Evolutionary conservation across 139 green algal species (phyloP), one percentile per base, ranked within the genome.

Genomic region (Coccomyxa sp.): DNA sequence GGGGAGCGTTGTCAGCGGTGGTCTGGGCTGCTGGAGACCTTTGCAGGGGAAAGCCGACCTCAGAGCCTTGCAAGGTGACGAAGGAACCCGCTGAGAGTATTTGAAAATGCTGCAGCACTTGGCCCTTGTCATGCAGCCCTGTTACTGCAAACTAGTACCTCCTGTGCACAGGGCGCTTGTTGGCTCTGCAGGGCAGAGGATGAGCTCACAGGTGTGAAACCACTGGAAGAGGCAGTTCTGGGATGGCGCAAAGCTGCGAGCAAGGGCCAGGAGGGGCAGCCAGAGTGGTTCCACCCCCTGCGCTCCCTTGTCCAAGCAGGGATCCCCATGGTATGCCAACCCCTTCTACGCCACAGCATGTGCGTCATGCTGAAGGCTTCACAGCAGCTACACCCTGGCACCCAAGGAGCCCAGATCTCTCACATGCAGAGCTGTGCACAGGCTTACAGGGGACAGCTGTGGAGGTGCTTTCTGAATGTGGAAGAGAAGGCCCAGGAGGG

Each of bases 391-490:
- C 1, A 64, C 50, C 50, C 50, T 12, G 50, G 1, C 22, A 64
- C 50, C 50, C 50, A 64, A 50, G 31, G 44, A 39, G 41, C 29
- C 58, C 41, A 36, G 31, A 7, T 39, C 33, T 73, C 54, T 37
- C 64, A 10, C 64, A 37, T 8, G 64, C 64, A 71, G 27, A 27
- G 18, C 27, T 40, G 69, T 9, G 24, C 69, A 16, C 76, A 84
- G 81, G 31, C 74, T 3, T 36, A 89, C 33, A 81, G 87, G 1
- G 89, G 89, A 16, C 35, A 39, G 27, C 83, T 89, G 34, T 95
- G 91, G 91, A 83, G 77, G 8, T 36, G 79, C 1, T 93, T 95
- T 41, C 77, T 94, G 33, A 80, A 88, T 55, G 75, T 88, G 0
- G 80, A 81, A 0, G 35, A 79, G 34, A 83, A 83, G 55, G 81